phyloP scores from a whole-genome alignment of 2,329 filamentous ascomycete genomes.

The Drechslerella coelobrocha region DNA sequence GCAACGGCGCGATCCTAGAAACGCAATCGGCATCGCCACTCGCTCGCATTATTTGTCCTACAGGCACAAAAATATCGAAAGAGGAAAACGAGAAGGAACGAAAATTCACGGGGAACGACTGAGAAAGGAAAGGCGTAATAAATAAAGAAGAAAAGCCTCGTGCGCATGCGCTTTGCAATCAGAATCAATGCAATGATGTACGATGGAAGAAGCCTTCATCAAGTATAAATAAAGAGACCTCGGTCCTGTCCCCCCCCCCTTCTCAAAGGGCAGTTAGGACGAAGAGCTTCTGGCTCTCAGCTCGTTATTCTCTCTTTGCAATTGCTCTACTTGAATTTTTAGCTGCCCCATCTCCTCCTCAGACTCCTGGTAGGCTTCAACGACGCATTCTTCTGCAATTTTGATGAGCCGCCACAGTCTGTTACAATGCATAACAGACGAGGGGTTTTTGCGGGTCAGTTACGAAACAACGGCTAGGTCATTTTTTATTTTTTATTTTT shows the following conservation, averaged over 20 bases:
- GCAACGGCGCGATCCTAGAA: too few relatives aligned
- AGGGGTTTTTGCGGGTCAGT: slow-evolving; percentile 1
- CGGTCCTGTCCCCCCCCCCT: background rate
- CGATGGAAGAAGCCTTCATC: background rate
- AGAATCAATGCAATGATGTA: background rate
- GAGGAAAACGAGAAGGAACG: background rate
- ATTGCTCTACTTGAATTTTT: slow-evolving; percentile 30
- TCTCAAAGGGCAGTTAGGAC: background rate
- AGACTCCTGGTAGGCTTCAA: slow-evolving; percentile 39
- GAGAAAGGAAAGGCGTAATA: background rate
- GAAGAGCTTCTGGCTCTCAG: slow-evolving; percentile 13
- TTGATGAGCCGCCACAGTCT: slow-evolving; percentile 40
- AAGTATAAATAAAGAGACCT: background rate
- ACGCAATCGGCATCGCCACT: too few relatives aligned
- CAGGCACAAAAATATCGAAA: background rate
- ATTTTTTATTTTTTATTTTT: too few relatives aligned
- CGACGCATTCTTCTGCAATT: slow-evolving; percentile 48
- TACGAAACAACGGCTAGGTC: background rate
- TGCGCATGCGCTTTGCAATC: background rate
- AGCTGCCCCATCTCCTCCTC: slow-evolving; percentile 30
- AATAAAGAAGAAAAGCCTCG: background rate
- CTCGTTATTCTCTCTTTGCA: slow-evolving; percentile 44
- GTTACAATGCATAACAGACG: background rate
- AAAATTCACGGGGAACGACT: background rate
- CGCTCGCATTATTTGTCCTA: background rate